Evolutionary conservation across 768 basidiomycete genomes (phyloP).

Genomic region (Symmetrospora coprosmae): DNA sequence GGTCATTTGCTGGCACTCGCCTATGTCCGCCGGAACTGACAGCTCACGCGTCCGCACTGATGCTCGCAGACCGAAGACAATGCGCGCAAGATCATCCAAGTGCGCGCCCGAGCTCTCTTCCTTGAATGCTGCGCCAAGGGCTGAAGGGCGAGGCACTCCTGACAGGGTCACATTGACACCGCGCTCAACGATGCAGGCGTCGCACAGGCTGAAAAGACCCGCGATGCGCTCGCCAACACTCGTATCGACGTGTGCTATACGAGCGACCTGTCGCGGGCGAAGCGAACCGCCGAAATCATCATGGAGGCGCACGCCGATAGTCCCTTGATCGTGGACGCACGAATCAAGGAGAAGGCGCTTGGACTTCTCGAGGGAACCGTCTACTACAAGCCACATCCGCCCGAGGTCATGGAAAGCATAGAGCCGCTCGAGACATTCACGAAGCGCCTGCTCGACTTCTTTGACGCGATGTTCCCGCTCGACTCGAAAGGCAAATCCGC

Average conservation of each 20-base stretch:
- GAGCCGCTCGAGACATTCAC: conserved; percentile 8
- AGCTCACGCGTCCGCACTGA: too few species aligned
- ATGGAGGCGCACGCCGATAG: conserved; percentile 2
- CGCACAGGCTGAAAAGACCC: background rate
- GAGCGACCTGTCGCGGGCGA: conserved; percentile 6
- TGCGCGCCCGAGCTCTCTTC: background rate
- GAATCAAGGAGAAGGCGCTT: conserved; percentile 19
- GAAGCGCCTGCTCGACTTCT: background rate
- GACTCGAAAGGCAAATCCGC: background rate
- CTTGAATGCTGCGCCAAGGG: background rate
- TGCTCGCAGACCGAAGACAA: conserved; percentile 18
- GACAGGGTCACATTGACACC: conserved; percentile 18
- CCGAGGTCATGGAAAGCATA: conserved; percentile 1
- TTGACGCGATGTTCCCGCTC: conserved; percentile 7
- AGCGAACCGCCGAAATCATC: conserved; percentile 13
- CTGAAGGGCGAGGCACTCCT: background rate
- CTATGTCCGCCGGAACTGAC: too few species aligned
- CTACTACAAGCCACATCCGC: background rate
- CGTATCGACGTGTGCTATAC: conserved; percentile 16
- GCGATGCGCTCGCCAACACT: background rate
- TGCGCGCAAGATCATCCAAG: conserved; percentile 12
- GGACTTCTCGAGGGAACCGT: conserved; percentile 3
- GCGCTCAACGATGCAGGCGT: conserved; percentile 6
- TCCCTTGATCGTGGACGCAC: background rate
- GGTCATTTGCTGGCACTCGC: too few species aligned